Evolutionary conservation across 805 yeast species (phyloP).

Genomic region (Cyberlindnera samutprakarnensis): DNA sequence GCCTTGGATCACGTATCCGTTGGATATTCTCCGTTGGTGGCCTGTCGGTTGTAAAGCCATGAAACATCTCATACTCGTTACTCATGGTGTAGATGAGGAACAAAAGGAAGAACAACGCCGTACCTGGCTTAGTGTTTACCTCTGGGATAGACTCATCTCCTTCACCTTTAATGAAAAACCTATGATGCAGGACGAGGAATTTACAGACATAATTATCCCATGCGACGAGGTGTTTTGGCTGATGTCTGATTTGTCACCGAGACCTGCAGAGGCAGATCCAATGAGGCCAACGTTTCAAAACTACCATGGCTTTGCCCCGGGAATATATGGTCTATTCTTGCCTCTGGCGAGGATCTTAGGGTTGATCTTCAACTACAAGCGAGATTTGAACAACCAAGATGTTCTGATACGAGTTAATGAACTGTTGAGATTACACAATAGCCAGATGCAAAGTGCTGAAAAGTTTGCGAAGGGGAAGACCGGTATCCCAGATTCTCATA

Average conservation of each 20-base stretch:
- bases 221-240: constrained; percentile 28
- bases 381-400: constrained; percentile 3
- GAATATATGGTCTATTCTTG: constrained; percentile 32
- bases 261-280: constrained; percentile 24
- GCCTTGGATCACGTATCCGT: constrained; percentile 21
- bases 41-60: constrained; percentile 12
- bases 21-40: constrained; percentile 22
- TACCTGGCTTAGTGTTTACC: constrained; percentile 34
- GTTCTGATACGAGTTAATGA: constrained; percentile 1
- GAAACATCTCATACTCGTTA: constrained; percentile 4
- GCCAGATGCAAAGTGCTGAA: constrained; percentile 5
- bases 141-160: constrained; percentile 31
- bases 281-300: constrained; percentile 20
- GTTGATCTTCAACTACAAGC: constrained; percentile 16
- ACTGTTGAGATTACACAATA: constrained; percentile 3
- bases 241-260: constrained; percentile 16
- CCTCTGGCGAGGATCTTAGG: constrained; percentile 29
- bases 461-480: constrained; percentile 2
- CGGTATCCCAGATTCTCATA: constrained; percentile 9
- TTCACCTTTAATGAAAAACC: constrained; percentile 29
- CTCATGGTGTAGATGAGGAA: constrained; percentile 19
- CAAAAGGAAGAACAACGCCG: constrained; percentile 31
- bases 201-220: constrained; percentile 25
- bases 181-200: constrained; percentile 26
- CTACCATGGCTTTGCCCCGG: constrained; percentile 22